These are phyloP conservation scores for Dipteronia sinensis DNA, from an alignment of 345 rosid species.

Conservation along the genomic window DNA sequence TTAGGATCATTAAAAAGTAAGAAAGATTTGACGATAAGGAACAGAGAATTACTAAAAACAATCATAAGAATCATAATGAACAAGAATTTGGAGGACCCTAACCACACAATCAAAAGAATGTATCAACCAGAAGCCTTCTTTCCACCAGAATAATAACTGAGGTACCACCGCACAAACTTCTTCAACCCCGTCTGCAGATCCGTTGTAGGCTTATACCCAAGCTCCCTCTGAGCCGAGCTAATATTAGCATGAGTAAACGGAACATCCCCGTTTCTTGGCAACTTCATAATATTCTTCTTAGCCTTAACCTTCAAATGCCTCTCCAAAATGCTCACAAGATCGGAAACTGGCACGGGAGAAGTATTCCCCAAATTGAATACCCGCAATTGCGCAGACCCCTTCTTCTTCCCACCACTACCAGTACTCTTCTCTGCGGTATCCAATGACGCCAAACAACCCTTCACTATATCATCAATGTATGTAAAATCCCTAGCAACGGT, in stretches of 20 bases:
- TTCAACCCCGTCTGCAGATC: constrained; percentile 86
- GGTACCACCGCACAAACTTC: constrained; percentile 91
- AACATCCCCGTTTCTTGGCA: constrained; percentile 95
- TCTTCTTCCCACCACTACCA: constrained; percentile 92
- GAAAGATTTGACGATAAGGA: constrained; percentile 30
- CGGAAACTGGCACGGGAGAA: constrained; percentile 83
- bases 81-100: constrained; percentile 40
- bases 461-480: constrained; percentile 90
- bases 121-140: constrained; percentile 58
- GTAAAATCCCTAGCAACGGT: constrained; percentile 92
- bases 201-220: constrained; percentile 84
- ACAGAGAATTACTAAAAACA: constrained; percentile 40
- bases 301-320: constrained; percentile 84
- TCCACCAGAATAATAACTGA: constrained; percentile 62
- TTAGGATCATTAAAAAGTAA: constrained; percentile 36
- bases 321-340: constrained; percentile 83
- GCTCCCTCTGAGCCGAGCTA: constrained; percentile 74
- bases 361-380: constrained; percentile 93
- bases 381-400: constrained; percentile 79
- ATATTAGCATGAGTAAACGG: constrained; percentile 91
- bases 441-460: constrained; percentile 80
- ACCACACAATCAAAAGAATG: constrained; percentile 33
- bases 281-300: constrained; percentile 71
- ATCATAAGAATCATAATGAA: constrained; percentile 52
- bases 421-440: constrained; percentile 96